Evolutionary conservation across 75 land plant species (phyloP).

Genomic region (Cryptomeria japonica): DNA sequence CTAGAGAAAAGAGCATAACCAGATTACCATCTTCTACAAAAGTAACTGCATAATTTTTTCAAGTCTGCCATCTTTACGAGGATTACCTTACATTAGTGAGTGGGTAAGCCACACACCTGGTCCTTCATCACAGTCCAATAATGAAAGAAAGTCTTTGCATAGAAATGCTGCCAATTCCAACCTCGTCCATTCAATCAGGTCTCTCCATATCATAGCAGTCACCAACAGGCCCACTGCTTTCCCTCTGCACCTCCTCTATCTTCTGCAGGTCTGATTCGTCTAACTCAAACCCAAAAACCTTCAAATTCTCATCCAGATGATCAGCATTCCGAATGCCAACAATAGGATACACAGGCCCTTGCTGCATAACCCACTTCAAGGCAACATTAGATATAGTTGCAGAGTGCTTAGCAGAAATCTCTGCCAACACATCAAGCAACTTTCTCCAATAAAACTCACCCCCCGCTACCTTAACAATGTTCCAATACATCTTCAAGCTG

Average conservation of each 20-base stretch:
- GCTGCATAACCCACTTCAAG: slow-evolving; percentile 39
- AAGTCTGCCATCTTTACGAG: neutral
- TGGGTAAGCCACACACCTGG: neutral
- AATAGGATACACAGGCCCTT: slow-evolving; percentile 39
- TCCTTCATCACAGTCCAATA: neutral
- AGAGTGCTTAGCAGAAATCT: slow-evolving; percentile 21
- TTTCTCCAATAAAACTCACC: slow-evolving; percentile 37
- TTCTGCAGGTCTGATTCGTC: slow-evolving; percentile 21
- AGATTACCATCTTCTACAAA: neutral
- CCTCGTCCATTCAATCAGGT: neutral
- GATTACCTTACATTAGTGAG: neutral
- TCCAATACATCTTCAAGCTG: slow-evolving; percentile 43
- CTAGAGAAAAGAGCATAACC: neutral
- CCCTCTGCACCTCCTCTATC: slow-evolving; percentile 23
- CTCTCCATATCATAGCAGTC: slow-evolving; percentile 48
- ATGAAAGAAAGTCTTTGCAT: neutral
- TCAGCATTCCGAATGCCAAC: slow-evolving; percentile 26
- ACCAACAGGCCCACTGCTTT: slow-evolving; percentile 30
- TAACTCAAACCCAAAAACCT: slow-evolving; percentile 18
- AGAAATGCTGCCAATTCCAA: neutral
- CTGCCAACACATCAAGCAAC: slow-evolving; percentile 20
- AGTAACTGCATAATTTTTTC: neutral
- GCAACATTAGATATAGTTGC: slow-evolving; percentile 29
- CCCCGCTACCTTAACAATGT: slow-evolving; percentile 36
- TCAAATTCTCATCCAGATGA: slow-evolving; percentile 36